Conservation (phyloP, 139 green algal genomes). For the Raphidocelis subcapitata region DNA sequence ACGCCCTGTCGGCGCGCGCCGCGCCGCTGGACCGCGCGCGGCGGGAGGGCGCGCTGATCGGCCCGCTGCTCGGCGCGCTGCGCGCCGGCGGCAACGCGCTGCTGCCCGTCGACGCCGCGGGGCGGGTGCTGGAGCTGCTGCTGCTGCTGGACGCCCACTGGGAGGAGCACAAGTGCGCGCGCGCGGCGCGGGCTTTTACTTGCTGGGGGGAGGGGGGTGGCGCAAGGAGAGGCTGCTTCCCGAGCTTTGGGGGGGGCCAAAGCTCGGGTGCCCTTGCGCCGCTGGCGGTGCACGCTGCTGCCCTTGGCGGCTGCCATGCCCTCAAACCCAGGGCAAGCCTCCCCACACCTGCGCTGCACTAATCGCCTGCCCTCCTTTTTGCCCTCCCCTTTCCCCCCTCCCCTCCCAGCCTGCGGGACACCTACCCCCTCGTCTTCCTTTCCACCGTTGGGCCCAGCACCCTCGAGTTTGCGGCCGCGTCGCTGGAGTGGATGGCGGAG, state of each 20-base stretch:
- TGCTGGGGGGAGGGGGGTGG: too few species aligned
- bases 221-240: too few species aligned
- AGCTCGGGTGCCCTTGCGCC: too few species aligned
- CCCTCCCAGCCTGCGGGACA: too few species aligned
- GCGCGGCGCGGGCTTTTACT: too few species aligned
- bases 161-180: conserved; percentile 42
- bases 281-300: too few species aligned
- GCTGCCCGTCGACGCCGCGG: conserved; percentile 84
- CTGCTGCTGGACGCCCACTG: conserved; percentile 83
- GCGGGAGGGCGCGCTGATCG: conserved; percentile 54
- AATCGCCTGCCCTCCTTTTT: too few species aligned
- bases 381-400: too few species aligned
- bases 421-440: conserved; percentile 79
- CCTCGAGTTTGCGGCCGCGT: conserved; percentile 71
- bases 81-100: conserved; percentile 78
- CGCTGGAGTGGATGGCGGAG: conserved; percentile 89
- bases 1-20: conserved; percentile 44
- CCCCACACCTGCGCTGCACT: conserved; percentile 28
- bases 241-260: too few species aligned
- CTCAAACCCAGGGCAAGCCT: too few species aligned
- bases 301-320: too few species aligned
- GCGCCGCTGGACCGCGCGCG: conserved; percentile 8
- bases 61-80: conserved; percentile 43
- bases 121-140: conserved; percentile 89
- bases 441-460: conserved; percentile 59